Conservation (phyloP, 1,284 basidiomycete species). For the Fomitiporia mediterranea region DNA sequence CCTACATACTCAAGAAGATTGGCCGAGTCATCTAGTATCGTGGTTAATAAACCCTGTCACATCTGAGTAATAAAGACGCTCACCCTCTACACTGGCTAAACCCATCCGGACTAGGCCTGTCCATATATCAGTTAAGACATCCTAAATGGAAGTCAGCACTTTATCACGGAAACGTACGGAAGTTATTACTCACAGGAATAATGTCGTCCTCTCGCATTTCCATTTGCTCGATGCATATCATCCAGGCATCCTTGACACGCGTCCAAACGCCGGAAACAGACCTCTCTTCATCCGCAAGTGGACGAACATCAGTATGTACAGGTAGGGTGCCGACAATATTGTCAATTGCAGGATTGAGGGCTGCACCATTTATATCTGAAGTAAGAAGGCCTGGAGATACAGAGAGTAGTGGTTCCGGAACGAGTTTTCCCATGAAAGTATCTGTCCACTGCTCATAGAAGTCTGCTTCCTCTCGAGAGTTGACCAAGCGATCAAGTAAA, state of each 20-base stretch:
- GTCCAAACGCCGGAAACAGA: conserved; percentile 49
- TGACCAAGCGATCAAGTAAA: conserved; percentile 21
- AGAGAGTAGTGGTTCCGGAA: conserved; percentile 53
- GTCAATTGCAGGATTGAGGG: conserved; percentile 47
- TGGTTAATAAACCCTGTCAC: not conserved
- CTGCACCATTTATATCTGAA: conserved; percentile 39
- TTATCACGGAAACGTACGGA: conserved; percentile 3
- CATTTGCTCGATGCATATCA: conserved; percentile 39
- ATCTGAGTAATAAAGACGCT: not conserved
- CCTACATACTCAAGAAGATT: conserved; percentile 37
- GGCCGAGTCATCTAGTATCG: conserved; percentile 28
- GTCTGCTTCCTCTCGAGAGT: conserved; percentile 10
- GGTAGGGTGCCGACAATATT: conserved; percentile 37
- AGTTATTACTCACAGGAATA: conserved; percentile 39
- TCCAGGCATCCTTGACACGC: conserved; percentile 53
- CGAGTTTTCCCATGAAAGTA: conserved; percentile 34
- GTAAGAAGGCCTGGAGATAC: conserved; percentile 56
- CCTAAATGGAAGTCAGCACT: conserved; percentile 25
- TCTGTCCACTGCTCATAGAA: conserved; percentile 36
- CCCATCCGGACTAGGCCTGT: conserved; percentile 36
- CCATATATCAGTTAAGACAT: conserved; percentile 40
- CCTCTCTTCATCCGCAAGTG: conserved; percentile 53
- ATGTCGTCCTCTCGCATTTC: conserved; percentile 35
- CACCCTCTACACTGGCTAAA: conserved; percentile 22
- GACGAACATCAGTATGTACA: conserved; percentile 45